phyloP scores from a whole-genome alignment of 2,329 filamentous ascomycete genomes.

The Thielaviopsis populi region DNA sequence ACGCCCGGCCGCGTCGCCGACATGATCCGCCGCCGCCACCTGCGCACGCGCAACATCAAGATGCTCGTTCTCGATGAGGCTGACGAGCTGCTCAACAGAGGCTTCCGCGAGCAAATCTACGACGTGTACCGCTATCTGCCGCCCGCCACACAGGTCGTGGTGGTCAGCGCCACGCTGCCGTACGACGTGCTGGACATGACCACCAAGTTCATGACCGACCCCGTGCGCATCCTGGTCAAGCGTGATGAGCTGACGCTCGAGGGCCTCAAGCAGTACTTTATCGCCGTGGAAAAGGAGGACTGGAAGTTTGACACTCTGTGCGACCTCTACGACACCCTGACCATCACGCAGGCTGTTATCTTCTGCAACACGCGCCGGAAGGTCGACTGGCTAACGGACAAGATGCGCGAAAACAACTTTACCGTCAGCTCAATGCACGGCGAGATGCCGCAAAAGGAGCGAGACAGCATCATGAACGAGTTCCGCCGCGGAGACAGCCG shows the following conservation, averaged over 20 bases:
- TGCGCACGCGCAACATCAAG: conserved; percentile 48
- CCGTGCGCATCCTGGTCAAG: conserved; percentile 91
- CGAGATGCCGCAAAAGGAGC: conserved; percentile 96
- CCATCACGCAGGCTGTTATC: conserved; percentile 96
- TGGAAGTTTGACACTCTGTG: conserved; percentile 99
- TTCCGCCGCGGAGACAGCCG: conserved; percentile 93
- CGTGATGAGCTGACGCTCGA: conserved; percentile 96
- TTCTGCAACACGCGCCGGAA: conserved; percentile 99
- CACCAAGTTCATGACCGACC: conserved; percentile 99
- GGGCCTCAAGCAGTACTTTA: conserved; percentile 97
- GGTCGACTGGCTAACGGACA: conserved; percentile 98
- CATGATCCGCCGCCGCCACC: conserved; percentile 44
- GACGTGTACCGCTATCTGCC: conserved; percentile 96
- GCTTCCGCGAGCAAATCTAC: conserved; percentile 97
- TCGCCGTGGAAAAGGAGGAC: conserved; percentile 97
- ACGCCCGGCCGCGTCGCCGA: conserved; percentile 82
- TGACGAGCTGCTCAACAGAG: conserved; percentile 64
- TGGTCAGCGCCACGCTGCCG: conserved; percentile 89
- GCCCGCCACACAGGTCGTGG: conserved; percentile 93
- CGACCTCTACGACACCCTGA: conserved; percentile 96
- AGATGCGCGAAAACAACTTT: conserved; percentile 98
- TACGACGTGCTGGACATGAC: conserved; percentile 99
- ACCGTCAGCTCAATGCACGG: conserved; percentile 98
- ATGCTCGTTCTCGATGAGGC: conserved; percentile 49
- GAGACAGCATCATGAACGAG: conserved; percentile 98